These are phyloP conservation scores for Breynia disticha DNA, from an alignment of 441 rosid genomes.

Conservation along the genomic window DNA sequence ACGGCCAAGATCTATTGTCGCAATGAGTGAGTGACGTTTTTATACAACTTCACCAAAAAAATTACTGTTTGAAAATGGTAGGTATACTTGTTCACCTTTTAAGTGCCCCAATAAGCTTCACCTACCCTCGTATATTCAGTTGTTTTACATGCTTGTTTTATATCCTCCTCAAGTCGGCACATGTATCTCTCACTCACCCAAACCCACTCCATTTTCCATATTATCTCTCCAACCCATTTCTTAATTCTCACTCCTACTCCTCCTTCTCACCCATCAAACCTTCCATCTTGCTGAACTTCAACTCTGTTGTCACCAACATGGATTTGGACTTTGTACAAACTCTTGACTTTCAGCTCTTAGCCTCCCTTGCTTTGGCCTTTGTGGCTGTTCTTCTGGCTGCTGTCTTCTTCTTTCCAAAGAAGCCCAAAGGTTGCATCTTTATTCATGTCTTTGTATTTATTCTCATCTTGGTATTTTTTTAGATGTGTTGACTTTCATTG, in stretches of 20 bases:
- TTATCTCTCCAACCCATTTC: conserved; percentile 4
- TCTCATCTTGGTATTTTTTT: background rate
- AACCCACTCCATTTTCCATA: background rate
- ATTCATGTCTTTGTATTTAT: background rate
- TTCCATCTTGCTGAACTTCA: background rate
- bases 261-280: background rate
- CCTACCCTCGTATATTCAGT: conserved; percentile 6
- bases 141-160: background rate
- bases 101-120: background rate
- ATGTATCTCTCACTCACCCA: background rate
- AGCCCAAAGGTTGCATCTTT: conserved; percentile 41
- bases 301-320: conserved; percentile 9
- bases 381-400: conserved; percentile 52
- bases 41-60: no score
- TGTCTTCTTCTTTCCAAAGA: conserved; percentile 47
- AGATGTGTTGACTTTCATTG: background rate
- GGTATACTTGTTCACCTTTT: conserved; percentile 2
- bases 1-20: no score
- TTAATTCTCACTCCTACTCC: background rate
- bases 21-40: no score
- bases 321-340: conserved; percentile 41
- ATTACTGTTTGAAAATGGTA: no score
- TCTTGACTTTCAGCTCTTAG: conserved; percentile 55
- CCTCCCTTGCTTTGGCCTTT: conserved; percentile 64
- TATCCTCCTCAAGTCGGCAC: background rate